These are phyloP conservation scores for Monosporascus sp. DNA, from an alignment of 2,329 filamentous ascomycete species.

Conservation along the genomic window DNA sequence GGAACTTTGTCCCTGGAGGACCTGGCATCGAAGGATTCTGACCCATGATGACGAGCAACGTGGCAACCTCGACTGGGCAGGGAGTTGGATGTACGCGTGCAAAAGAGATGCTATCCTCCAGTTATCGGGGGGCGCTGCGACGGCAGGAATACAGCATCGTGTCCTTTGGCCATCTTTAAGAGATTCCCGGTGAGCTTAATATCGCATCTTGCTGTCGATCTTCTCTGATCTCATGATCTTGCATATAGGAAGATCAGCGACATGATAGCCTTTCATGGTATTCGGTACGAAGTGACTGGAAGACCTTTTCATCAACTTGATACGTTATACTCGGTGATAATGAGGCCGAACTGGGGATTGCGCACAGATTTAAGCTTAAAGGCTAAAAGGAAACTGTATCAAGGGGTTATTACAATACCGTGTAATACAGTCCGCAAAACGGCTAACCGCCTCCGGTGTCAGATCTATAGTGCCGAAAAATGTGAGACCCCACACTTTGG, in stretches of 20 bases:
- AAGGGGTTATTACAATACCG: background rate
- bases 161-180: background rate
- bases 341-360: conserved; percentile 2
- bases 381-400: conserved; percentile 7
- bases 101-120: background rate
- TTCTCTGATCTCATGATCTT: background rate
- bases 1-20: conserved; percentile 28
- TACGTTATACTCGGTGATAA: conserved; percentile 1
- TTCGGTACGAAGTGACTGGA: background rate
- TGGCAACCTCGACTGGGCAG: background rate
- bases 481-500: no score
- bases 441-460: background rate
- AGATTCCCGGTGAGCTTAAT: background rate
- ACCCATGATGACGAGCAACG: conserved; percentile 20
- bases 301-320: background rate
- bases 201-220: background rate
- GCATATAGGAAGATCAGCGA: background rate
- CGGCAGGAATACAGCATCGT: background rate
- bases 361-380: conserved; percentile 4
- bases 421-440: background rate
- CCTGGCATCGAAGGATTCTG: conserved; percentile 25
- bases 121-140: background rate
- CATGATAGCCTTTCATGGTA: background rate
- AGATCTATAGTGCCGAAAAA: no score
- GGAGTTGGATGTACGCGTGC: background rate